Conservation (phyloP, 2,329 filamentous ascomycete genomes). For the Drechslerella coelobrocha region DNA sequence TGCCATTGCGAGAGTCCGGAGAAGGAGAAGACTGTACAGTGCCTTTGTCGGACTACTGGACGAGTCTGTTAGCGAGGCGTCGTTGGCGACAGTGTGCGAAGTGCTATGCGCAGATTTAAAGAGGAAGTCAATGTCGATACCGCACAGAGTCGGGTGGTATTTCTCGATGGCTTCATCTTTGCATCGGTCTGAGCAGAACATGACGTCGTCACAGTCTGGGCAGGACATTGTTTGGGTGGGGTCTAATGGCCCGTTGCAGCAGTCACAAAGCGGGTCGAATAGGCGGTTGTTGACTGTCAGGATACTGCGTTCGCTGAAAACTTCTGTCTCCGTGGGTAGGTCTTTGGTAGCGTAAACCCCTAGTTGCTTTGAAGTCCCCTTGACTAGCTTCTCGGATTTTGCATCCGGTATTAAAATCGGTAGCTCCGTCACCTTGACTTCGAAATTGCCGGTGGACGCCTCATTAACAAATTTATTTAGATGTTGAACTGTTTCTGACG, state of each 20-base stretch:
- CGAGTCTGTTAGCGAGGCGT: constrained; percentile 33
- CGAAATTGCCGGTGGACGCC: constrained; percentile 78
- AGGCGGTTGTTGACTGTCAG: constrained; percentile 88
- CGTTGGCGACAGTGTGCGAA: constrained; percentile 27
- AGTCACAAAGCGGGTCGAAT: constrained; percentile 86
- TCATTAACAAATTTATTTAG: constrained; percentile 73
- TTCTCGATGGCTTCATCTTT: constrained; percentile 65
- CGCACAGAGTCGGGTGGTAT: constrained; percentile 72
- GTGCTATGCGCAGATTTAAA: constrained; percentile 69
- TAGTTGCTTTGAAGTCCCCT: constrained; percentile 69
- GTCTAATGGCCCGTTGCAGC: constrained; percentile 75
- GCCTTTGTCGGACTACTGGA: constrained; percentile 56
- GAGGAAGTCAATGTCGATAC: constrained; percentile 70
- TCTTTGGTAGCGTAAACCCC: constrained; percentile 88
- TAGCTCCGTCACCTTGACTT: constrained; percentile 76
- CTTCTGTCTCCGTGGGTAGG: constrained; percentile 75
- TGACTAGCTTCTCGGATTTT: constrained; percentile 50
- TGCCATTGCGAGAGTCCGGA: constrained; percentile 70
- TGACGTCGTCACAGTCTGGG: constrained; percentile 69
- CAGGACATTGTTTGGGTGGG: constrained; percentile 61
- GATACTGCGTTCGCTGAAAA: constrained; percentile 82
- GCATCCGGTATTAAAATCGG: constrained; percentile 69
- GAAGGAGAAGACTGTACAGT: constrained; percentile 69
- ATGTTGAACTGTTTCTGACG: constrained; percentile 70
- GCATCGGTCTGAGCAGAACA: constrained; percentile 70